These are phyloP conservation scores for Xylariaceae sp. DNA, from an alignment of 2,329 filamentous ascomycete species.

Conservation along the genomic window DNA sequence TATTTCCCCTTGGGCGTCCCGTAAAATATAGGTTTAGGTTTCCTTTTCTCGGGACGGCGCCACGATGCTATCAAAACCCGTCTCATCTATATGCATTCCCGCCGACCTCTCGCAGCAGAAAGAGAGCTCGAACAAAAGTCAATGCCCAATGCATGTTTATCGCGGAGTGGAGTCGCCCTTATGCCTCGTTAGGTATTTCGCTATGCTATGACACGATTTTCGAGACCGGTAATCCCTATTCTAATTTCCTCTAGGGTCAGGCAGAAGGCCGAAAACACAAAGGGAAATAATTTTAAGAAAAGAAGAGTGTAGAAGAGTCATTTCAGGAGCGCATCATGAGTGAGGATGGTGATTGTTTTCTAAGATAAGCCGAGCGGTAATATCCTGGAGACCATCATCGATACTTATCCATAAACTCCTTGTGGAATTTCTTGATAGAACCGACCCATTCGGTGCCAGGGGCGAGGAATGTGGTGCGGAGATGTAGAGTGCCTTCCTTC, in stretches of 20 bases:
- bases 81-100: no score
- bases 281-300: no score
- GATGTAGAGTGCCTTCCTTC: constrained; percentile 84
- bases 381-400: constrained; percentile 32
- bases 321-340: neutral
- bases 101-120: no score
- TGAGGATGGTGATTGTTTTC: neutral
- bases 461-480: constrained; percentile 93
- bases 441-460: constrained; percentile 94
- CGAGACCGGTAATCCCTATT: neutral
- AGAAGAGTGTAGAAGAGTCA: neutral
- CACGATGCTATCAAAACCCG: no score
- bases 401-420: constrained; percentile 84
- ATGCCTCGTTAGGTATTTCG: neutral
- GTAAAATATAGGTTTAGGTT: no score
- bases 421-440: constrained; percentile 83
- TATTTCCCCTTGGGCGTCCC: no score
- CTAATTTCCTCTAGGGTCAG: neutral
- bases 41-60: no score
- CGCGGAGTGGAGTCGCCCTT: neutral
- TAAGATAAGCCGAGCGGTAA: no score
- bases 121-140: no score
- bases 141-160: neutral
- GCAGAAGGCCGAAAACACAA: no score
- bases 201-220: neutral